Percentiles rank a stretch among this genome's conserved stretches.
Evolutionary conservation across 2,329 filamentous ascomycete genomes (phyloP).

Genomic region (Colletotrichum sp.): DNA sequence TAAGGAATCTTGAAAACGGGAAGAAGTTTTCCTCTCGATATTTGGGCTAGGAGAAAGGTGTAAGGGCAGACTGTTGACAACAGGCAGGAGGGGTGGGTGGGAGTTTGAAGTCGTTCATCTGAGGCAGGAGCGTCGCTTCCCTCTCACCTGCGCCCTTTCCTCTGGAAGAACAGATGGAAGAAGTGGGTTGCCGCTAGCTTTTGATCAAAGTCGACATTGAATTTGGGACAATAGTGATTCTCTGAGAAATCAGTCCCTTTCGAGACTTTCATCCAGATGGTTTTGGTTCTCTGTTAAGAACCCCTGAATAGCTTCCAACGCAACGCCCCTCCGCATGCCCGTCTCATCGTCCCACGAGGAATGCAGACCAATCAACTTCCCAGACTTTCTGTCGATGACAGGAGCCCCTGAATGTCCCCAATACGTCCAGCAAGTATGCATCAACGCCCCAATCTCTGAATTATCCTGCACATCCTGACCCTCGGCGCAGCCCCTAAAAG

Average conservation of each 20-base stretch:
- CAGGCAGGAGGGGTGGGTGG: neutral
- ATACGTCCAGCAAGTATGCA: conserved; percentile 62
- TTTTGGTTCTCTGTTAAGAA: conserved; percentile 34
- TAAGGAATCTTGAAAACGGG: neutral
- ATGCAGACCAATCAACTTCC: conserved; percentile 52
- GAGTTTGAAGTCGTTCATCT: neutral
- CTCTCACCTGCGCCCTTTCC: neutral
- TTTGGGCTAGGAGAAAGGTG: neutral
- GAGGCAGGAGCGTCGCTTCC: neutral
- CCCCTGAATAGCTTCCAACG: conserved; percentile 44
- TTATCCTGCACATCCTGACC: conserved; percentile 53
- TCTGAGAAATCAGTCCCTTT: neutral
- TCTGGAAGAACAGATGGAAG: neutral
- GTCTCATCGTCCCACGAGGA: conserved; percentile 59
- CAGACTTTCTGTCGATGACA: conserved; percentile 42
- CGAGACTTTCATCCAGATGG: neutral
- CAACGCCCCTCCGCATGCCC: conserved; percentile 53
- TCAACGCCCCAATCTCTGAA: conserved; percentile 54
- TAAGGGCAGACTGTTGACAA: neutral
- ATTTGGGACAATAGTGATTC: neutral
- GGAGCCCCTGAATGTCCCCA: conserved; percentile 61
- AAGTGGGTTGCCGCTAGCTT: neutral
- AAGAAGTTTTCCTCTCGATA: neutral
- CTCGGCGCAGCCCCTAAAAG: conserved; percentile 40
- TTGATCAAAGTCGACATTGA: neutral